phyloP scores from a whole-genome alignment of 2,329 filamentous ascomycete genomes.

The Orbilia ellipsospora region DNA sequence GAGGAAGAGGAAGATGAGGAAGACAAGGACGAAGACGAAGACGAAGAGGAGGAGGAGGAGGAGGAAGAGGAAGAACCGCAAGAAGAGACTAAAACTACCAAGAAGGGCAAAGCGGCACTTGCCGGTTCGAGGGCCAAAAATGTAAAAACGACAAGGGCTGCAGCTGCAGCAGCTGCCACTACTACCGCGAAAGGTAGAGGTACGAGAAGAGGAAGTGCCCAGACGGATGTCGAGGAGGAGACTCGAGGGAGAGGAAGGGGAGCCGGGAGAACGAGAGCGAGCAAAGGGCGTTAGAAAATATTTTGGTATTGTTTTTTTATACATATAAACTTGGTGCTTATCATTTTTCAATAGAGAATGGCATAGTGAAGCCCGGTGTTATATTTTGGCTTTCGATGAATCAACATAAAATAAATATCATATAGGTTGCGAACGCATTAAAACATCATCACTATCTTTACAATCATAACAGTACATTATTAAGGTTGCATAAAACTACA shows the following conservation, averaged over 20 bases:
- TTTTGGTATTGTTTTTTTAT: not conserved
- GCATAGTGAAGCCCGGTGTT: too few species aligned
- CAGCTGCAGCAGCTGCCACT: conserved; percentile 12
- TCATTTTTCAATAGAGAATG: too few species aligned
- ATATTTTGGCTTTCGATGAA: too few species aligned
- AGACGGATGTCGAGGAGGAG: conserved; percentile 35
- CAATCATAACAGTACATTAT: not conserved
- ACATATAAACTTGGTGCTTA: not conserved
- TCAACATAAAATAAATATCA: too few species aligned
- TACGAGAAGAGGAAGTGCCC: conserved; percentile 31
- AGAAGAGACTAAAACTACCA: conserved; percentile 21
- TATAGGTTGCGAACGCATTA: too few species aligned
- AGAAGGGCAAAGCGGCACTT: conserved; percentile 27
- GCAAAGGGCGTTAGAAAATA: conserved; percentile 30
- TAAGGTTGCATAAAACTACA: not conserved
- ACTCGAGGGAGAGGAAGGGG: conserved; percentile 36
- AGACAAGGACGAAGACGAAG: conserved; percentile 10
- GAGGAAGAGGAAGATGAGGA: conserved; percentile 14
- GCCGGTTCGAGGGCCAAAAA: conserved; percentile 30
- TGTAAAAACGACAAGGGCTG: conserved; percentile 43
- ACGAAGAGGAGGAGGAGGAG: conserved; percentile 25
- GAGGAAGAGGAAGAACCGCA: conserved; percentile 16
- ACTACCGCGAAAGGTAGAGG: conserved; percentile 31
- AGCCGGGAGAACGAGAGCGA: conserved; percentile 30
- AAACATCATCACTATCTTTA: not conserved